Base-by-base conservation (phyloP, 805 yeast genomes). In the Millerago galiae region DNA sequence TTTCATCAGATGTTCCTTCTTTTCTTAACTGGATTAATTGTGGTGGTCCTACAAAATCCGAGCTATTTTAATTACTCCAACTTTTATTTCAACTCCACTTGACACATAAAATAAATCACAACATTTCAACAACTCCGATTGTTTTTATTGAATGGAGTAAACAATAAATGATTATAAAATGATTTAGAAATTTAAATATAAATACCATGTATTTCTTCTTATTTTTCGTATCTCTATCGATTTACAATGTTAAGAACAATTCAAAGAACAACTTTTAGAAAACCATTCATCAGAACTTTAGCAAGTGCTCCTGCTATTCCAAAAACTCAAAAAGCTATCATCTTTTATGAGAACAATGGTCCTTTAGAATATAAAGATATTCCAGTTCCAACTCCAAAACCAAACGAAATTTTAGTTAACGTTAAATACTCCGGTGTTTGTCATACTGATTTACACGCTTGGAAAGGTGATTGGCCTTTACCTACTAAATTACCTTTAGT, bases 391-490 rank as follows among this genome's bases (percentile, higher is more conserved):
- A 58, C 53, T 40, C 83, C 83, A 47, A 72, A 72, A 53, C 65
- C 81, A 42, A 75, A 72, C 50, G 82, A 77, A 57, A 61, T 77
- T 43, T 62, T 77, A 55, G 63, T 77, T 58, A 72, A 77, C 53
- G 77, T 77, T 55, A 72, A 75, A 60, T 77, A 75, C 61, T 77
- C 83, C 5, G 83, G 83, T 58, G 83, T 77, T 17, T 77, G 83
- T 55, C 83, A 77, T 61, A 76, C 83, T 5, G 83, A 77, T 58
- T 66, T 77, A 56, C 83, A 77, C 58, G 83, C 82, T 32, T 77
- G 81, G 80, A 74, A 77, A 54, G 83, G 83, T 49, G 83, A 77
- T 57, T 77, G 83, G 83, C 81, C 82, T 40, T 60, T 76, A 52
- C 63, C 62, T 14, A 69, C 74, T 40, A 77, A 77, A 54, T 63